Conservation (phyloP, 345 rosid genomes). For the Anastatica hierochuntica region DNA sequence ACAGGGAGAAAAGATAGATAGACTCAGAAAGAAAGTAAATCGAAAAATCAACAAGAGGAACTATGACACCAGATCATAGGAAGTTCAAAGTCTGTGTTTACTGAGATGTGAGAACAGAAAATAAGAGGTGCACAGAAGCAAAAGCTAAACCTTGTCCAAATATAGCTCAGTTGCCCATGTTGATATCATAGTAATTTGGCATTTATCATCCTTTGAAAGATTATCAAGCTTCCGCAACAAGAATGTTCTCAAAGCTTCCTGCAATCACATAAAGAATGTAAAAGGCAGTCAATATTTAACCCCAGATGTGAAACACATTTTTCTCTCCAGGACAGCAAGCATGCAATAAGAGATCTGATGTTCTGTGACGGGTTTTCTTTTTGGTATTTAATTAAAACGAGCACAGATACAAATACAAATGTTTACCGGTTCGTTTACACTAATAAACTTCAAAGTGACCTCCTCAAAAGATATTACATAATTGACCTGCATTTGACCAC, state of each 20-base stretch:
- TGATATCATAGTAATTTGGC: slow-evolving; percentile 98
- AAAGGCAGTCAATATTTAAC: slow-evolving; percentile 1
- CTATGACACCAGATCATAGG: too few relatives aligned
- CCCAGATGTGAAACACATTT: neutral
- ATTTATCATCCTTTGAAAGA: slow-evolving; percentile 84
- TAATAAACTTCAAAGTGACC: slow-evolving; percentile 87
- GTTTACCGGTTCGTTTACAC: slow-evolving; percentile 68
- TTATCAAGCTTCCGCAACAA: slow-evolving; percentile 89
- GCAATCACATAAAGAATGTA: slow-evolving; percentile 25
- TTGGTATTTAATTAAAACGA: neutral
- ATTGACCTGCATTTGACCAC: slow-evolving; percentile 51
- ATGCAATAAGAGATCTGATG: neutral
- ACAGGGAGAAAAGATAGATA: neutral
- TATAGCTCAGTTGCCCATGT: slow-evolving; percentile 98
- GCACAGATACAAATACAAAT: neutral
- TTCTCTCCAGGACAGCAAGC: neutral
- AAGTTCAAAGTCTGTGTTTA: too few relatives aligned
- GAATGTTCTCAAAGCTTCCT: slow-evolving; percentile 98
- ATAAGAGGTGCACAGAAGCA: slow-evolving; percentile 11
- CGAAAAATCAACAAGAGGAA: neutral
- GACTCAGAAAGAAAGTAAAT: neutral
- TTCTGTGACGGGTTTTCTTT: neutral
- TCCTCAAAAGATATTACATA: slow-evolving; percentile 88
- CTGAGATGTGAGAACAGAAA: slow-evolving; percentile 8
- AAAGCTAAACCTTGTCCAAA: slow-evolving; percentile 80